A percentile compares a stretch with the other conserved stretches of the same genome.
These are phyloP conservation scores for Leccinum ponderosum DNA, from an alignment of 1,284 basidiomycete species.

Conservation along the genomic window DNA sequence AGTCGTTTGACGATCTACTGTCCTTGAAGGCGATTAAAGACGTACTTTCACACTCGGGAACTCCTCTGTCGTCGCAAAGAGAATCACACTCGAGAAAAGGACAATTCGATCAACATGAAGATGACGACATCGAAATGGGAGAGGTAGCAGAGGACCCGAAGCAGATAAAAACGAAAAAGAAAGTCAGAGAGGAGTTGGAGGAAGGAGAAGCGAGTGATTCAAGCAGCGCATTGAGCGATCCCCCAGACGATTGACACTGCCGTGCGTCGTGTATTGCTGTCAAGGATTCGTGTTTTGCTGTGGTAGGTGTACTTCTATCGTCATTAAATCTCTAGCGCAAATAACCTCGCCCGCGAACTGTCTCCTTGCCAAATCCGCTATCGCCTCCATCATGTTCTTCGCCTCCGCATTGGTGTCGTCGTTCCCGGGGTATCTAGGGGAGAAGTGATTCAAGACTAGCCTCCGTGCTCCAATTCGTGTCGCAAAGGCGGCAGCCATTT, in stretches of 20 bases:
- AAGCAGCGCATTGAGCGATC: slow-evolving; percentile 73
- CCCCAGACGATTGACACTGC: slow-evolving; percentile 43
- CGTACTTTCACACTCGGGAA: slow-evolving; percentile 35
- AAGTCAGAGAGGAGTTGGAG: slow-evolving; percentile 68
- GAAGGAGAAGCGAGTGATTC: slow-evolving; percentile 82
- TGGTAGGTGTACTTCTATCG: slow-evolving; percentile 50
- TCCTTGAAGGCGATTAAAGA: slow-evolving; percentile 37
- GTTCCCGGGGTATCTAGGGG: slow-evolving; percentile 60
- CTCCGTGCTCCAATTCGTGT: slow-evolving; percentile 61
- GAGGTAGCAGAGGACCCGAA: slow-evolving; percentile 72
- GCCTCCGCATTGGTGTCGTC: slow-evolving; percentile 50
- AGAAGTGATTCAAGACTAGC: slow-evolving; percentile 87
- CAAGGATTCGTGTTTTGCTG: slow-evolving; percentile 25
- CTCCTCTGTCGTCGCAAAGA: slow-evolving; percentile 32
- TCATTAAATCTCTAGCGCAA: slow-evolving; percentile 76
- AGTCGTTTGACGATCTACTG: slow-evolving; percentile 36
- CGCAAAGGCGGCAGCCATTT: slow-evolving; percentile 88
- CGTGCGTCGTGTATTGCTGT: slow-evolving; percentile 8
- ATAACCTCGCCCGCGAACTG: slow-evolving; percentile 55
- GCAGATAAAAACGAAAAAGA: slow-evolving; percentile 49
- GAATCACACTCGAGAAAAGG: slow-evolving; percentile 20
- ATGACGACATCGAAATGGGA: slow-evolving; percentile 83
- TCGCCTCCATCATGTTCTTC: slow-evolving; percentile 58
- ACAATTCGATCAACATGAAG: slow-evolving; percentile 29
- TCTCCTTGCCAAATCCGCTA: slow-evolving; percentile 53